Percentiles rank a stretch among this genome's conserved stretches.
These are phyloP conservation scores for Leptomonas pyrrhocoris DNA, from an alignment of 208 protist species.

Conservation along the genomic window DNA sequence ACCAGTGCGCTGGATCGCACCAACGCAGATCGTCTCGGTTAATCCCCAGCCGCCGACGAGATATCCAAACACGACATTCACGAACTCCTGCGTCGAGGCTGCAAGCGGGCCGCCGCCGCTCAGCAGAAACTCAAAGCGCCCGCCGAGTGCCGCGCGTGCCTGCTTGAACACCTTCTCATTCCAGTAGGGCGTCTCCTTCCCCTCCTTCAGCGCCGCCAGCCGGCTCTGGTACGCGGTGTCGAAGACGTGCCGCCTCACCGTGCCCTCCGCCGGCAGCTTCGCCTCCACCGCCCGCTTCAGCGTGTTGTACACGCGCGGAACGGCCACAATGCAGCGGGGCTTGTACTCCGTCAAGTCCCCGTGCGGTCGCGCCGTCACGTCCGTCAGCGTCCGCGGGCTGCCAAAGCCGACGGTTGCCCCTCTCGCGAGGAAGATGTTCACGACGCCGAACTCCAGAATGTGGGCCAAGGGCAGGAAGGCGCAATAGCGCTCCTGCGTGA, in stretches of 20 bases:
- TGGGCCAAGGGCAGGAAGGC: conserved; percentile 92
- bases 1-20: conserved; percentile 56
- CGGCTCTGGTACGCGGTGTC: conserved; percentile 64
- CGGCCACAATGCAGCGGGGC: conserved; percentile 81
- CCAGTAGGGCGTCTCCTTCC: conserved; percentile 80
- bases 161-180: conserved; percentile 83
- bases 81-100: conserved; percentile 74
- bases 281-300: conserved; percentile 86
- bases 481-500: conserved; percentile 68
- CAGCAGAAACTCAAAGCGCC: conserved; percentile 64
- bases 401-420: conserved; percentile 80
- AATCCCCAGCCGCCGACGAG: conserved; percentile 89
- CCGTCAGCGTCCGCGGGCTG: conserved; percentile 78
- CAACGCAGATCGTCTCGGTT: conserved; percentile 88
- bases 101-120: conserved; percentile 80
- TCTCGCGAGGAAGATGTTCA: conserved; percentile 69
- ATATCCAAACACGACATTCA: conserved; percentile 76
- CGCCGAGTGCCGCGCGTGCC: conserved; percentile 64
- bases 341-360: conserved; percentile 82
- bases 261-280: conserved; percentile 57
- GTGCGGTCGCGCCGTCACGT: conserved; percentile 62
- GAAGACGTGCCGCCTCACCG: conserved; percentile 77
- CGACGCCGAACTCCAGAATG: conserved; percentile 88
- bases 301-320: conserved; percentile 89
- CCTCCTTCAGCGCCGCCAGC: conserved; percentile 47